A percentile compares a stretch with the other conserved stretches of the same genome.
Conservation (phyloP, 495 filamentous ascomycete genomes). For the Trichoderma orchidacearum region DNA sequence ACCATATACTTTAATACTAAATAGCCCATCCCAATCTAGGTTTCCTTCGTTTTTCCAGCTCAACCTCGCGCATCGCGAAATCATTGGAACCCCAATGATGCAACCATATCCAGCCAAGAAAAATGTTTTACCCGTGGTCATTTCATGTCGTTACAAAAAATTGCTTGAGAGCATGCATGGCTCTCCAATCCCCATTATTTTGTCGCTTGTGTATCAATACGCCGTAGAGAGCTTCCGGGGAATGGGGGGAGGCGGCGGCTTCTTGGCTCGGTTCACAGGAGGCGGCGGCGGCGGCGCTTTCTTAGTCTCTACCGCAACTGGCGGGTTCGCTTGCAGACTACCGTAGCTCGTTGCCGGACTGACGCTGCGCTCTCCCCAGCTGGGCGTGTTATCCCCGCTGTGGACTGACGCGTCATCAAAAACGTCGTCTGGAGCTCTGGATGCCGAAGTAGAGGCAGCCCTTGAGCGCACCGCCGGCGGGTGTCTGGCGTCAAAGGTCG, state of each 20-base stretch:
- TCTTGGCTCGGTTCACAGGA: constrained; percentile 69
- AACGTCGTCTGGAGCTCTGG: constrained; percentile 33
- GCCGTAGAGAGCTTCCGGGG: constrained; percentile 22
- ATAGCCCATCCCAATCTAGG: neutral
- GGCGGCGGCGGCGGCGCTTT: constrained; percentile 68
- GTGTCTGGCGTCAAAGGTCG: neutral
- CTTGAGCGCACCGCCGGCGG: constrained; percentile 23
- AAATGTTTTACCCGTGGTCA: neutral
- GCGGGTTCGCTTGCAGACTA: constrained; percentile 37
- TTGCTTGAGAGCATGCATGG: neutral
- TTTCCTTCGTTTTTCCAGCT: neutral
- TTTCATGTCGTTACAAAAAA: neutral
- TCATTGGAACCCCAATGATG: neutral
- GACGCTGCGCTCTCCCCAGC: constrained; percentile 41
- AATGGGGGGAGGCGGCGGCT: constrained; percentile 59
- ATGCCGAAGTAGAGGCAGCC: constrained; percentile 26
- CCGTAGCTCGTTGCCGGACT: constrained; percentile 52
- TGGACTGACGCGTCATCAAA: constrained; percentile 56
- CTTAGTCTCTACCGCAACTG: constrained; percentile 41
- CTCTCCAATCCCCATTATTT: neutral
- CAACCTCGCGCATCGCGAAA: neutral
- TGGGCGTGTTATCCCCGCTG: constrained; percentile 43
- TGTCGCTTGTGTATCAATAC: too few species aligned
- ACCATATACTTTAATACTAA: neutral
- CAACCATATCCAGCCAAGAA: neutral